Percentiles rank a stretch among this genome's conserved stretches.
Conservation (phyloP, 2,329 filamentous ascomycete species). For the Trichoderma sp. region DNA sequence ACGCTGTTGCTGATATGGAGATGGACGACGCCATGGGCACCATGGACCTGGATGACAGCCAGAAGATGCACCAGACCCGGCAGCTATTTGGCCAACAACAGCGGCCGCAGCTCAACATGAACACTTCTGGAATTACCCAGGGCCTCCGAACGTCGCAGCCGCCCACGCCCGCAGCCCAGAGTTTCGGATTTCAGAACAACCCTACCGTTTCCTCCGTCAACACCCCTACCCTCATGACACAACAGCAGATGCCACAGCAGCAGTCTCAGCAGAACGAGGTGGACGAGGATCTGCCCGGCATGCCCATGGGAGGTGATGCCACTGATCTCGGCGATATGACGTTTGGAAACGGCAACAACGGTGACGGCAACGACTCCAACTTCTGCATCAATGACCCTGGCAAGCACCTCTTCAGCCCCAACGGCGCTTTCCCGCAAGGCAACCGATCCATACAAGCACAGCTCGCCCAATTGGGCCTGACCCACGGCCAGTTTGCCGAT, state of each 20-base stretch:
- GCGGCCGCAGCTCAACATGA: constrained; percentile 73
- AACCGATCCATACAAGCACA: constrained; percentile 66
- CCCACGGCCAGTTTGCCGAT: constrained; percentile 72
- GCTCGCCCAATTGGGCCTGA: constrained; percentile 69
- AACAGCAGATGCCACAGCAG: constrained; percentile 62
- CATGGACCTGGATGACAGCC: constrained; percentile 61
- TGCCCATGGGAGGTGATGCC: constrained; percentile 56
- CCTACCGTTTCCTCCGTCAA: constrained; percentile 97
- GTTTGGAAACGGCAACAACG: constrained; percentile 45
- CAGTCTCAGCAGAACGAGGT: constrained; percentile 61
- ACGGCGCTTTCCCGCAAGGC: constrained; percentile 64
- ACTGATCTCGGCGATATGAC: constrained; percentile 51
- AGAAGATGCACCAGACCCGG: constrained; percentile 66
- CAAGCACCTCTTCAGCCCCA: constrained; percentile 87
- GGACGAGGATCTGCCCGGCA: constrained; percentile 68
- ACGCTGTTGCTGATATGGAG: constrained; percentile 91
- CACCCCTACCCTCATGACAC: constrained; percentile 83
- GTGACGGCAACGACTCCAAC: constrained; percentile 41
- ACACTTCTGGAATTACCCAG: constrained; percentile 71
- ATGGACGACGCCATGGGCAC: constrained; percentile 79
- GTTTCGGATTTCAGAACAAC: constrained; percentile 82
- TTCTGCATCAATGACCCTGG: constrained; percentile 87
- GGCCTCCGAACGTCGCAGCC: constrained; percentile 83
- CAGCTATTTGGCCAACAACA: constrained; percentile 66
- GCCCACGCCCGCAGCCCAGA: constrained; percentile 74